phyloP scores from a whole-genome alignment of 2,329 filamentous ascomycete genomes.

The Neopestalotiopsis sp. region DNA sequence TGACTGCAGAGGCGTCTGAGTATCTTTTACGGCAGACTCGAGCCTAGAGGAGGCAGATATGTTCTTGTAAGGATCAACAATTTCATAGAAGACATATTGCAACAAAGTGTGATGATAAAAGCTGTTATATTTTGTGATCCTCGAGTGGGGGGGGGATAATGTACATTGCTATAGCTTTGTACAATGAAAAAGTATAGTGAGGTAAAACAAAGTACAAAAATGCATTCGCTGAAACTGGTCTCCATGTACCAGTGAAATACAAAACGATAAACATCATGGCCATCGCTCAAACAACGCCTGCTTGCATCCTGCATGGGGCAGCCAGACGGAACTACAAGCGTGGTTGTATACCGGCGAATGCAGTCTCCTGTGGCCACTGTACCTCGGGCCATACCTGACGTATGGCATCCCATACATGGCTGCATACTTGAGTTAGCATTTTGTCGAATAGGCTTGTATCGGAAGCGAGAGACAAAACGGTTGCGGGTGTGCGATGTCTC shows the following conservation, averaged over 20 bases:
- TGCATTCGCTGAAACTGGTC: neutral
- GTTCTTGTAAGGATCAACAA: neutral
- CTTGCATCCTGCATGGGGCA: constrained; percentile 5
- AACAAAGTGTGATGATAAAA: neutral
- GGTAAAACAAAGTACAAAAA: neutral
- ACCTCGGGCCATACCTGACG: constrained; percentile 89
- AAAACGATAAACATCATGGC: neutral
- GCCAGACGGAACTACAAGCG: constrained; percentile 62
- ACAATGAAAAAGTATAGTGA: neutral
- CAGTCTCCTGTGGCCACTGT: constrained; percentile 77
- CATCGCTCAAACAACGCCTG: constrained; percentile 9
- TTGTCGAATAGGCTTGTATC: constrained; percentile 18
- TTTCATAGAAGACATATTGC: neutral
- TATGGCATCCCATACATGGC: constrained; percentile 94
- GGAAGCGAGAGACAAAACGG: constrained; percentile 20
- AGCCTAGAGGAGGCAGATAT: neutral
- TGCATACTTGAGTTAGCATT: constrained; percentile 41
- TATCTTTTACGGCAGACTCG: neutral
- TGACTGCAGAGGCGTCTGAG: neutral
- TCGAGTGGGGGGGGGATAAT: neutral
- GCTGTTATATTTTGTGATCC: neutral
- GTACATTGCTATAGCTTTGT: neutral
- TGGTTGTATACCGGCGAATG: constrained; percentile 75
- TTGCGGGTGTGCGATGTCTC: constrained; percentile 46
- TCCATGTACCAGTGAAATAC: neutral